Percentiles rank a stretch among this genome's conserved stretches.
phyloP scores from a whole-genome alignment of 1,284 basidiomycete genomes.

The Fomitiporia mediterranea region DNA sequence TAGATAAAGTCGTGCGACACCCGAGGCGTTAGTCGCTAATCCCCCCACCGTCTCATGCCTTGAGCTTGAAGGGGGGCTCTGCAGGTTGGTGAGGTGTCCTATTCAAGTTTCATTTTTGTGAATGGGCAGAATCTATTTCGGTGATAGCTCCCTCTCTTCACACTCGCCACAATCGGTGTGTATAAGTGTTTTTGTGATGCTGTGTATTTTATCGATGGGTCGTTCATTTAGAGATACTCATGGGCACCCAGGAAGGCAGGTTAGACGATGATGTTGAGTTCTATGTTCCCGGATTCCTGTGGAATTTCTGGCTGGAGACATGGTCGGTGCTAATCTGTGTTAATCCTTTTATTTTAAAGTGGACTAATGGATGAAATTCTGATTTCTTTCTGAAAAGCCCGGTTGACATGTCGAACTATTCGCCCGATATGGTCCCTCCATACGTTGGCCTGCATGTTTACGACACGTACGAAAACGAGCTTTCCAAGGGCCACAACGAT shows the following conservation, averaged over 20 bases:
- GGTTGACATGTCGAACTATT: slow-evolving; percentile 14
- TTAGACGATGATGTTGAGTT: slow-evolving; percentile 13
- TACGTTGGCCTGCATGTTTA: slow-evolving; percentile 46
- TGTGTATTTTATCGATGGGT: background rate
- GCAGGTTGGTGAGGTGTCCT: too few species aligned
- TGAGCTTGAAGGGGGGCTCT: too few species aligned
- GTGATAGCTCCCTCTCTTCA: background rate
- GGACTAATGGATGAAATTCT: slow-evolving; percentile 7
- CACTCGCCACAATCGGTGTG: background rate
- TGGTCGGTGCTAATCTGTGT: slow-evolving; percentile 26
- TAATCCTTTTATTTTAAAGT: background rate
- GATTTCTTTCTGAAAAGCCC: slow-evolving; percentile 13
- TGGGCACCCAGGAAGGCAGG: background rate
- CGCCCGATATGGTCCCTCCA: slow-evolving; percentile 29
- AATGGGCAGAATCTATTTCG: too few species aligned
- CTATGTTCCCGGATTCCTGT: slow-evolving; percentile 38
- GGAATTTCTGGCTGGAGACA: slow-evolving; percentile 40
- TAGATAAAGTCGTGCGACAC: too few species aligned
- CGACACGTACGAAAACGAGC: slow-evolving; percentile 44
- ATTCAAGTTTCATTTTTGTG: too few species aligned
- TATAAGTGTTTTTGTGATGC: too few species aligned
- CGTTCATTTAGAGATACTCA: background rate
- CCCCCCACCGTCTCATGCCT: too few species aligned
- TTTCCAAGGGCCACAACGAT: slow-evolving; percentile 39
- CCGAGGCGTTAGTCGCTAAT: too few species aligned